Evolutionary conservation across 805 yeast species (phyloP), one percentile per base, ranked within the genome.

Genomic region (Kurtzmaniella cleridarum): DNA sequence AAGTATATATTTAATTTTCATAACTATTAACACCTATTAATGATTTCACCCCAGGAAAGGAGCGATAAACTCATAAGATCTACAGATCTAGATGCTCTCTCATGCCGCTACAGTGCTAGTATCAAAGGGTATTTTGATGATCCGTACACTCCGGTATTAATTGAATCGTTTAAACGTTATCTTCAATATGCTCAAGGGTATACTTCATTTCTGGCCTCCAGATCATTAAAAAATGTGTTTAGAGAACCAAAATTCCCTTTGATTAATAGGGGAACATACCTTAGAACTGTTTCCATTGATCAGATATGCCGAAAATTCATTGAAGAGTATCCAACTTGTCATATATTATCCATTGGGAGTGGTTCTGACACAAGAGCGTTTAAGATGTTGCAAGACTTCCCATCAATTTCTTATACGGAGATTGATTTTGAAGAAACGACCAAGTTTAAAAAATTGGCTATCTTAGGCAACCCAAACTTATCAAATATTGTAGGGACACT

Each of bases 351-450:
- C 1, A 53, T 84, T n/a, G 95, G 95, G 0, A 81, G 90, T 2
- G 95, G 95, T 4, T 81, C 86, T 12, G 95, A 85, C 50, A 82
- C 93, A 0, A 55, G 91, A 38, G 71, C 75, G 12, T 83, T 84
- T 53, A 56, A 66, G 8, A 43, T 78, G 12, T 55, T 84, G 30
- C 51, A 61, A 5, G 34, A 55, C 4, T 38, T 60, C 34, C 28
- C 46, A 9, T 38, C 50, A 30, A 45, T 81, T 27, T 50, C 48
- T 2, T 78, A 79, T 48, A 66, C 73, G 43, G 95, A 84, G 52
- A 52, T 81, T 16, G 95, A 84, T 56, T 83, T 84, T 51, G 72
- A 73, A 8, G 74, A 62, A 30, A 71, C 81, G 12, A 69, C 71
- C 5, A 60, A 58, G 41, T 57, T 75, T 30, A 84, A 84, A 55